Base-by-base conservation (phyloP, 2,329 filamentous ascomycete genomes). In the Pezicula neosporulosa region DNA sequence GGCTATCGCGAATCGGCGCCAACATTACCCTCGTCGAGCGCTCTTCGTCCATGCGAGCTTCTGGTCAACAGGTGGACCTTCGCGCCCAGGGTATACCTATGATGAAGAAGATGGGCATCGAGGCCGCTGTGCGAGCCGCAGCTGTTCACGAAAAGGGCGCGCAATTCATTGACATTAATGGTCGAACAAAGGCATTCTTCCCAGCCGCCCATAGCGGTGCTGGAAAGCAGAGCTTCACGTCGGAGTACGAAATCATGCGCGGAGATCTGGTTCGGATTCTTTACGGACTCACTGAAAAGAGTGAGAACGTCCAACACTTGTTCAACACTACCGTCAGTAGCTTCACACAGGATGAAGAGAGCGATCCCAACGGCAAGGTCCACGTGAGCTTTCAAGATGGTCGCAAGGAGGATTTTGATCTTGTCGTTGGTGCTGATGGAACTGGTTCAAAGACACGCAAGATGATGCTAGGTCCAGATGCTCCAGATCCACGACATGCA, bases 31-130 rank as follows among this genome's bases (percentile, higher is more conserved):
- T 76, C 30, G 59, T 76, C 35, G 74, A 76, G 54, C 69, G 72
- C 3, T 69, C 56, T 36, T 62, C 69, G 3, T 36, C 47, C 1
- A 62, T 81, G 0, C 72, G 80, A 3, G 65, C 70, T 2, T 68
- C 68, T 0, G 80, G 80, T 0, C 72, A 76, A 6, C 77, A 81
- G 44, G 63, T 83, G 28, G 81, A 84, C 57, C 66, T 83, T 4
- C 72, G 77, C 4, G 74, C 70, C 10, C 70, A 74, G 19, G 78
- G 74, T 0, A 70, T 82, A 43, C 68, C 76, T 18, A 71, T 78
- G 12, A 62, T 80, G 10, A 72, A 68, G 49, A 71, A 71, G 5
- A 79, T 82, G 77, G 77, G 76, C 0, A 63, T 82, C 4, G 64
- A 77, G 28, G 60, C 72, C 6, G 66, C 62, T 0, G 68, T 81